Evolutionary conservation across 768 basidiomycete species (phyloP).

Genomic region (Xerocomellus intermedius): DNA sequence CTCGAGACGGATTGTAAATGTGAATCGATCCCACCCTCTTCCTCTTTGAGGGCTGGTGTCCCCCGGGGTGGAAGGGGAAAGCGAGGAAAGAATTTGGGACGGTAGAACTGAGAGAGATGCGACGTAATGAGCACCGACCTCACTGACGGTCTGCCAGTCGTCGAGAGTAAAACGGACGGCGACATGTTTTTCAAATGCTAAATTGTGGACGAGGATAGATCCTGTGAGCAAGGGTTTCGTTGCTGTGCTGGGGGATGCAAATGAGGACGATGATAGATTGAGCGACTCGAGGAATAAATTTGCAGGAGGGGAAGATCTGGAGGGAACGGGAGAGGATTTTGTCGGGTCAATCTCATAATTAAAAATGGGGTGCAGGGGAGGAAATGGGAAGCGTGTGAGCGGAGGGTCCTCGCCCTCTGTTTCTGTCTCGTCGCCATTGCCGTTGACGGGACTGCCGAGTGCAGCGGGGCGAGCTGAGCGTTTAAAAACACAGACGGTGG

Average conservation of each 20-base stretch:
- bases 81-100: constrained; percentile 17
- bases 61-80: background rate
- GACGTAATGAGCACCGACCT: constrained; percentile 60
- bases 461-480: constrained; percentile 69
- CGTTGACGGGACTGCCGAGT: constrained; percentile 32
- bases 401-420: constrained; percentile 36
- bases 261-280: constrained; percentile 21
- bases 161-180: constrained; percentile 89
- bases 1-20: constrained; percentile 65
- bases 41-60: background rate
- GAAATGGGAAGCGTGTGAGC: constrained; percentile 23
- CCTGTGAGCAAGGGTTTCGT: constrained; percentile 55
- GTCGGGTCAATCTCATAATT: constrained; percentile 24
- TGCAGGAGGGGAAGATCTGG: constrained; percentile 5
- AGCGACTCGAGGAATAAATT: constrained; percentile 41
- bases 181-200: constrained; percentile 84
- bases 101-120: constrained; percentile 43
- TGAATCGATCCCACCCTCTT: constrained; percentile 54
- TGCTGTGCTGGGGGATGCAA: background rate
- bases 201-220: constrained; percentile 78
- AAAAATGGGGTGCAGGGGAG: constrained; percentile 15
- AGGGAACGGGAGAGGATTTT: constrained; percentile 15
- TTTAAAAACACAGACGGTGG: constrained; percentile 60
- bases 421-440: constrained; percentile 42
- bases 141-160: constrained; percentile 90